phyloP scores from a whole-genome alignment of 441 rosid species.

The Adansonia madagascariensis region DNA sequence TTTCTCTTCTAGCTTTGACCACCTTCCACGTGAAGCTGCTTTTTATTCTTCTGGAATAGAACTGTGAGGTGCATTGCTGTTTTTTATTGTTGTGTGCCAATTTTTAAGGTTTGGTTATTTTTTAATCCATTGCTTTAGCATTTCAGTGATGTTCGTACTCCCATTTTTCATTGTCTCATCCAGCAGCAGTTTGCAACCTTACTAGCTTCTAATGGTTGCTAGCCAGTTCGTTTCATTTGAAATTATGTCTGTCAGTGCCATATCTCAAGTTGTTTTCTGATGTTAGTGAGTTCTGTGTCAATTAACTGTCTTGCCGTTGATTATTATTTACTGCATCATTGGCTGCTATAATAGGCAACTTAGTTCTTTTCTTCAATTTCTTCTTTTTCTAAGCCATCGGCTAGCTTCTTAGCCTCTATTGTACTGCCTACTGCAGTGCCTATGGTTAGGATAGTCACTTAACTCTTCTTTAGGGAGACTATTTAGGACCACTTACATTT shows the following conservation, averaged over 20 bases:
- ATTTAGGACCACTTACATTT: not conserved
- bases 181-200: not conserved
- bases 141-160: constrained; percentile 1
- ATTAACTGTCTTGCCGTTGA: not conserved
- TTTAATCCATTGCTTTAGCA: not conserved
- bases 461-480: not conserved
- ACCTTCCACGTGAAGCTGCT: not conserved
- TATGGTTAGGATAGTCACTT: not conserved
- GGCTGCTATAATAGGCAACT: not conserved
- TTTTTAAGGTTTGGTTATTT: not conserved
- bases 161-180: not conserved
- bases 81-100: not conserved
- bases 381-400: not conserved
- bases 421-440: not conserved
- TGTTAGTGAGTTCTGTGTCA: constrained; percentile 4
- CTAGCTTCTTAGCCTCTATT: not conserved
- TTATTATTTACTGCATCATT: not conserved
- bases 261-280: not conserved
- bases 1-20: not conserved
- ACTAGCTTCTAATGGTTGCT: not conserved
- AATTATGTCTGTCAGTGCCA: not conserved
- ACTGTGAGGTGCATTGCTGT: not conserved
- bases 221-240: not conserved
- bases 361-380: not conserved
- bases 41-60: not conserved